Evolutionary conservation across 371 early-diverging fungal genomes (phyloP), one percentile per base, ranked within the genome.

Genomic region (Mortierella sp.): DNA sequence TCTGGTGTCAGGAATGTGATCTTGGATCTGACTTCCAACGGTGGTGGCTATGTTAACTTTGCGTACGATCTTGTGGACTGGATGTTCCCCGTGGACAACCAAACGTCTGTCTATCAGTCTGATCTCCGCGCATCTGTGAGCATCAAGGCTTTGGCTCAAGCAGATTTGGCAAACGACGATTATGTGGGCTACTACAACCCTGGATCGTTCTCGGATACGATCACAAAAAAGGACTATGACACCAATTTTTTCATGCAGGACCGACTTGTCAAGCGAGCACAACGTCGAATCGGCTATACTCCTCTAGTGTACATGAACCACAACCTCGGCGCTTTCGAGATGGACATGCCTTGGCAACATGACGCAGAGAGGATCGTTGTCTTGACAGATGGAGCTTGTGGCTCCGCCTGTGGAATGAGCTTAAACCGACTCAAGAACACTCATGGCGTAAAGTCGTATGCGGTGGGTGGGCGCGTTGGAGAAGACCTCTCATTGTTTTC

Each of bases 331-430:
- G 49, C 60, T 0, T 69, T 78, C 30, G 71, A 70, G 60, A 66
- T 67, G 58, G 74, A 59, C 0, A 78, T 78, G 79, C 74, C 79
- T 3, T 78, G 79, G 79, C 79, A 78, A 26, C 59, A 78, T 28
- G 70, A 74, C 14, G 61, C 74, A 12, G 39, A 70, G 26, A 32
- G 74, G 28, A 70, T 78, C 6, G 75, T 80, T 26, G 61, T 80
- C 16, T 37, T 80, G 68, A 80, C 80, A 14, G 80, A 80, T 45
- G 80, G 80, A 1, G 12, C 62, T 12, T 80, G 80, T 72, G 80
- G 80, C 0, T 80, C 80, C 0, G 80, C 80, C 1, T 80, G 80
- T 35, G 80, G 80, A 35, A 80, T 80, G 80, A 72, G 69, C n/a
- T 24, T 80, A 62, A 80, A 80, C 54, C 75, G 80, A 22, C 63